Evolutionary conservation across 495 filamentous ascomycete species (phyloP), one percentile per base, ranked within the genome.

Genomic region (Trichoderma erinaceum): DNA sequence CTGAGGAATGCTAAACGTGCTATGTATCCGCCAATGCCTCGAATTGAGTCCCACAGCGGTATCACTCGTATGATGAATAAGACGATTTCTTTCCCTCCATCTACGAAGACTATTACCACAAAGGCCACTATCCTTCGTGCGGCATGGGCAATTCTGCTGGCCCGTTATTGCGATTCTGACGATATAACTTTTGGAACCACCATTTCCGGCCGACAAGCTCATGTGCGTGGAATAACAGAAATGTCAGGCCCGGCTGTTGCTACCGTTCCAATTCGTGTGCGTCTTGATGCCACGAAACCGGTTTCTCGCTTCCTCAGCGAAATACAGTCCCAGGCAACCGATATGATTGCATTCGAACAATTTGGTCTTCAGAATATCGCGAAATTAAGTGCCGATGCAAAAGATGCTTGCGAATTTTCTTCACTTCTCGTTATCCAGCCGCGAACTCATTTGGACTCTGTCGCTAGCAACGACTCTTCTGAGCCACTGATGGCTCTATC

Each of bases 181-280:
- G 81, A 83, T 10, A 76, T 83, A 18, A 78, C 82, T 4, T 83
- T 83, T 66, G 81, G 81, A n/a, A 78, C 82, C 66, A 67, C 82
- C 13, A 72, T 83, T 35, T 80, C 78, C 69, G 64, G 64, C 7
- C 64, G 64, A 3, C 35, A 65, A 4, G 64, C 64, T 43, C 38
- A 32, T 32, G 64, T 87, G 1, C 68, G 71, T 5, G 83, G 80
- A 25, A 72, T 88, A 16, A 75, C 75, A 16, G 74, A 78, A 23
- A 81, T 86, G 64, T 71, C 78, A 6, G 85, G 83, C 0, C 81
- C 88, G 0, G 77, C 86, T 1, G 82, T 89, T 63, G 81, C 86
- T 25, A 88, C 88, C 0, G 74, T 88, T 0, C 88, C 88, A 5
- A 74, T 84, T 16, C 79, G 86, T 1, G 73, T 78, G 2, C 67